A percentile compares a stretch with the other conserved stretches of the same genome.
Evolutionary conservation across 192 early-diverging fungal genomes (phyloP).

Genomic region (Gaertneriomyces sp.): DNA sequence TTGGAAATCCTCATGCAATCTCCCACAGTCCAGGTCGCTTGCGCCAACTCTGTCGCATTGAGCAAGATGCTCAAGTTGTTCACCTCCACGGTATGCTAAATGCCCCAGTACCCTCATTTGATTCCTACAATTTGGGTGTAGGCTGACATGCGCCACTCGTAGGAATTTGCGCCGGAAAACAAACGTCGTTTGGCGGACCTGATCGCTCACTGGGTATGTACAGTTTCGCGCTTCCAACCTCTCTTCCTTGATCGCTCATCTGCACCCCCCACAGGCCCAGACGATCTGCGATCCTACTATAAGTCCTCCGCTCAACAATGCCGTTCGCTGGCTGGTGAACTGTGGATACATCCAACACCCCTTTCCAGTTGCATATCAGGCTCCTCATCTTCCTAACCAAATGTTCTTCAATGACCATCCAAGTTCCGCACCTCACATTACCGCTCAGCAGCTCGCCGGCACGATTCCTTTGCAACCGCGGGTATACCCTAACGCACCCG

Average conservation of each 20-base stretch:
- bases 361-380: background rate
- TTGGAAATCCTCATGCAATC: background rate
- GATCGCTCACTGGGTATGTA: background rate
- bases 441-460: background rate
- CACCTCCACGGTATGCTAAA: background rate
- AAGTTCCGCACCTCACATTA: background rate
- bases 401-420: too few species aligned
- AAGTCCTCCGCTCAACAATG: background rate
- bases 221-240: background rate
- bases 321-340: conserved; percentile 1
- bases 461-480: background rate
- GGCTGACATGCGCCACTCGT: background rate
- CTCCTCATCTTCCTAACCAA: background rate
- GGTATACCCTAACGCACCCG: conserved; percentile 1
- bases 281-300: background rate
- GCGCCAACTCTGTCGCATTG: background rate
- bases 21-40: conserved; percentile 4
- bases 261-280: background rate
- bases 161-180: conserved; percentile 4
- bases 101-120: background rate
- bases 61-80: background rate
- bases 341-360: background rate
- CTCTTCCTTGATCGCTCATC: background rate
- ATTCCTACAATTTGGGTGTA: background rate
- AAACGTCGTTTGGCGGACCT: background rate